Conservation (phyloP, 2,329 filamentous ascomycete genomes). For the Pestalotiopsis fici region DNA sequence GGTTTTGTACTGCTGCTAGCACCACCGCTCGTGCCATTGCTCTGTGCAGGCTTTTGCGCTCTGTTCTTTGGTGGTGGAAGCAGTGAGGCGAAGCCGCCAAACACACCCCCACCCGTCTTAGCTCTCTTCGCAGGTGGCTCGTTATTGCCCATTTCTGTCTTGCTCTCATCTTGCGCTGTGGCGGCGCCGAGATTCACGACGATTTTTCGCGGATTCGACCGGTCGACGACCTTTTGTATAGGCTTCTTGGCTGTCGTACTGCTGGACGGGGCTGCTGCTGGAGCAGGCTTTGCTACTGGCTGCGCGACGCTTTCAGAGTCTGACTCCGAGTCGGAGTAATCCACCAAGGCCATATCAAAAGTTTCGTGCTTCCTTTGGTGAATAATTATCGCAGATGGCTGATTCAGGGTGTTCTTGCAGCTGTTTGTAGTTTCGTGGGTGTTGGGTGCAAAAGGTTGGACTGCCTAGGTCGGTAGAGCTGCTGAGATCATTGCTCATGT, state of each 20-base stretch:
- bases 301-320: constrained; percentile 58
- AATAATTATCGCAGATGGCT: not conserved
- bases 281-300: constrained; percentile 26
- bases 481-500: not conserved
- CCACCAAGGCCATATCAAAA: constrained; percentile 70
- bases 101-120: constrained; percentile 61
- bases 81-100: constrained; percentile 83
- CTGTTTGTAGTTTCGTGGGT: not conserved
- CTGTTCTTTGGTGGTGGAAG: constrained; percentile 79
- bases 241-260: constrained; percentile 53
- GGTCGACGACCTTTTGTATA: constrained; percentile 80
- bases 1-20: constrained; percentile 27
- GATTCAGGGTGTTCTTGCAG: not conserved
- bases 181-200: constrained; percentile 72
- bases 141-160: constrained; percentile 35
- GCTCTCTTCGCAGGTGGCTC: constrained; percentile 72
- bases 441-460: not conserved
- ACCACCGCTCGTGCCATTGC: constrained; percentile 18
- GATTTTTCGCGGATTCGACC: constrained; percentile 81
- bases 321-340: constrained; percentile 81
- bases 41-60: constrained; percentile 34
- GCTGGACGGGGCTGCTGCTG: constrained; percentile 14
- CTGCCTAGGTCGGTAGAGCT: not conserved
- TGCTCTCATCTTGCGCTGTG: constrained; percentile 35
- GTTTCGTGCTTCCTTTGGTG: not conserved